These are phyloP conservation scores for Ophiosphaerella korrae DNA, from an alignment of 2,329 filamentous ascomycete species.

Conservation along the genomic window DNA sequence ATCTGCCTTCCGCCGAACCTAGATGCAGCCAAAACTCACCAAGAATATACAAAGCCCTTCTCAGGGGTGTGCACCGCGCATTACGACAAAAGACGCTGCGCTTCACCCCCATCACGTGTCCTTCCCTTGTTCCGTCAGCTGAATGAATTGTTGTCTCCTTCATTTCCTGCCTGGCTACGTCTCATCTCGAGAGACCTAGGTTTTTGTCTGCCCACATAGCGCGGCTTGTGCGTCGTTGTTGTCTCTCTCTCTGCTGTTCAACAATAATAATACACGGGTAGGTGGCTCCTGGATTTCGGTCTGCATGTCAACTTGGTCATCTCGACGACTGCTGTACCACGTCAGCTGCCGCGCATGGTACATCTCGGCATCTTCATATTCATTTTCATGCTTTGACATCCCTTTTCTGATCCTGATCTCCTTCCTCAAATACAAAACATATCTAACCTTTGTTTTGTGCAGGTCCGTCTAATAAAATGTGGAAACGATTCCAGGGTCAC, in stretches of 20 bases:
- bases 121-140: slow-evolving; percentile 5
- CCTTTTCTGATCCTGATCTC: too few species aligned
- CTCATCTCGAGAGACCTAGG: background rate
- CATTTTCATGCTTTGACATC: too few species aligned
- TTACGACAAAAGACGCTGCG: slow-evolving; percentile 3
- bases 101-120: background rate
- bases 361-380: too few species aligned
- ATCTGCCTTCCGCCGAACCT: slow-evolving; percentile 11
- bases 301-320: too few species aligned
- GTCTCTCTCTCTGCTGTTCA: too few species aligned
- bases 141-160: background rate
- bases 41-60: slow-evolving; percentile 10
- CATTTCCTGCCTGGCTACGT: background rate
- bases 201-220: too few species aligned
- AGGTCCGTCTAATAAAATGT: slow-evolving; percentile 49
- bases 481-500: slow-evolving; percentile 58
- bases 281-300: too few species aligned
- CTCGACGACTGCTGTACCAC: too few species aligned
- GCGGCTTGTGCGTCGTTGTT: too few species aligned
- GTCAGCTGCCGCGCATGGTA: too few species aligned
- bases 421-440: background rate
- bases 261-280: too few species aligned
- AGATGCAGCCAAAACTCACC: background rate
- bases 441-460: slow-evolving; percentile 36
- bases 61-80: slow-evolving; percentile 18